A percentile compares a stretch with the other conserved stretches of the same genome.
phyloP scores from a whole-genome alignment of 73 alveolate species.

The Blepharisma stoltei region DNA sequence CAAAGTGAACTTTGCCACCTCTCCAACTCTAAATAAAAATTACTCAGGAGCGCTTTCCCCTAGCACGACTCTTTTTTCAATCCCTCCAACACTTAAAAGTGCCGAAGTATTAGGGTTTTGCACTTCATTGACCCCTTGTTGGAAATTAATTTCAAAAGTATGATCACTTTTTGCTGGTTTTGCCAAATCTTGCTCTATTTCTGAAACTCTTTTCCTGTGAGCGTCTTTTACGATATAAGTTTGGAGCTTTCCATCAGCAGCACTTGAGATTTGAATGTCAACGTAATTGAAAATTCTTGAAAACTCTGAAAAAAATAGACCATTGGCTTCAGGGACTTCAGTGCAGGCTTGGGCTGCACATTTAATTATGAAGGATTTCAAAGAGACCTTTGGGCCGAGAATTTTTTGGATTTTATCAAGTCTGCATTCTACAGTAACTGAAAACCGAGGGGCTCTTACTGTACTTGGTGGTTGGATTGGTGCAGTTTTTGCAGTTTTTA shows the following conservation, averaged over 20 bases:
- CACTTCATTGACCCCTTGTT: neutral
- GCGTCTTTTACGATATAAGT: conserved; percentile 6
- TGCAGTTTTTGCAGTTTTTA: neutral
- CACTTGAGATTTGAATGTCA: conserved; percentile 24
- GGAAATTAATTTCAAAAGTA: neutral
- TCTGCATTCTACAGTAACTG: neutral
- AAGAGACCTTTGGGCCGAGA: neutral
- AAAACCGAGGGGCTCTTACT: conserved; percentile 13
- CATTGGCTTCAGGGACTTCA: conserved; percentile 55
- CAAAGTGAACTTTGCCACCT: conserved; percentile 49
- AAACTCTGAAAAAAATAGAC: conserved; percentile 47
- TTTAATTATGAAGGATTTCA: conserved; percentile 1
- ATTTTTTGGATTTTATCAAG: neutral
- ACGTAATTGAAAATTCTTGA: conserved; percentile 55
- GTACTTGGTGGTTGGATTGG: no score
- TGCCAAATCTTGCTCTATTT: neutral
- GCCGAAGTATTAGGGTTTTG: neutral
- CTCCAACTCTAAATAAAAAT: no score
- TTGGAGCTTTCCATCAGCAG: neutral
- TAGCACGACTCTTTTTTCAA: neutral
- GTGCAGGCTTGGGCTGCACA: conserved; percentile 36
- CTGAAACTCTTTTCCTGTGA: neutral
- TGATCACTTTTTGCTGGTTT: neutral
- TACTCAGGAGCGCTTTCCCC: neutral
- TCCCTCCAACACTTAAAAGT: neutral